Conservation (phyloP, 2,329 filamentous ascomycete species). For the Penicillium sp. region DNA sequence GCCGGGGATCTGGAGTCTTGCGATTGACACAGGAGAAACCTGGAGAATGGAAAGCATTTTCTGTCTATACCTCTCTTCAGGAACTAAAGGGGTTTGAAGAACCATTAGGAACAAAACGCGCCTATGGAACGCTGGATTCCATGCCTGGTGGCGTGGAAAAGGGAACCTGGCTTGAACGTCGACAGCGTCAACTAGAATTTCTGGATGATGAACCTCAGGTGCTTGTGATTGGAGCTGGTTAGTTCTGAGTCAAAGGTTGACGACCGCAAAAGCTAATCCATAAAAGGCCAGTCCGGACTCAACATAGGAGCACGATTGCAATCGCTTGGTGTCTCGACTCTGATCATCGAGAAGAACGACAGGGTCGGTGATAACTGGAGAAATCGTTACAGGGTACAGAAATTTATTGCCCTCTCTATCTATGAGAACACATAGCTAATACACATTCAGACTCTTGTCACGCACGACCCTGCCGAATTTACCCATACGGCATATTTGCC, state of each 20-base stretch:
- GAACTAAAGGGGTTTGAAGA: slow-evolving; percentile 29
- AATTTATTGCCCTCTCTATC: not conserved
- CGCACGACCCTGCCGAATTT: slow-evolving; percentile 47
- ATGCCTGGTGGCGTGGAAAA: slow-evolving; percentile 15
- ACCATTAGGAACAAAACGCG: slow-evolving; percentile 17
- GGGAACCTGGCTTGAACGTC: slow-evolving; percentile 28
- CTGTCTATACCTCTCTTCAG: slow-evolving; percentile 27
- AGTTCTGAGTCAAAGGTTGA: not conserved
- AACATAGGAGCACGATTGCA: slow-evolving; percentile 49
- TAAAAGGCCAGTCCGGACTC: slow-evolving; percentile 25
- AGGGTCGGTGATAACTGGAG: slow-evolving; percentile 53
- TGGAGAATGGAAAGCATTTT: slow-evolving; percentile 27
- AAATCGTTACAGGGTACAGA: slow-evolving; percentile 44
- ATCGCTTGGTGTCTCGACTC: slow-evolving; percentile 46
- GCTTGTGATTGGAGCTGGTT: slow-evolving; percentile 37
- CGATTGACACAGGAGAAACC: not conserved
- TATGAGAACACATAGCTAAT: not conserved
- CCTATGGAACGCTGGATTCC: slow-evolving; percentile 21
- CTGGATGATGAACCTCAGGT: slow-evolving; percentile 32
- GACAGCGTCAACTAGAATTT: slow-evolving; percentile 24
- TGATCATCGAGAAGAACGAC: slow-evolving; percentile 51
- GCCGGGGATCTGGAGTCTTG: slow-evolving; percentile 5
- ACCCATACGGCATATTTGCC: slow-evolving; percentile 43
- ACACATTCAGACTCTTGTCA: slow-evolving; percentile 37
- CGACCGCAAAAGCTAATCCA: not conserved